phyloP scores from a whole-genome alignment of 768 basidiomycete species.

The Pulveroboletus sp. region DNA sequence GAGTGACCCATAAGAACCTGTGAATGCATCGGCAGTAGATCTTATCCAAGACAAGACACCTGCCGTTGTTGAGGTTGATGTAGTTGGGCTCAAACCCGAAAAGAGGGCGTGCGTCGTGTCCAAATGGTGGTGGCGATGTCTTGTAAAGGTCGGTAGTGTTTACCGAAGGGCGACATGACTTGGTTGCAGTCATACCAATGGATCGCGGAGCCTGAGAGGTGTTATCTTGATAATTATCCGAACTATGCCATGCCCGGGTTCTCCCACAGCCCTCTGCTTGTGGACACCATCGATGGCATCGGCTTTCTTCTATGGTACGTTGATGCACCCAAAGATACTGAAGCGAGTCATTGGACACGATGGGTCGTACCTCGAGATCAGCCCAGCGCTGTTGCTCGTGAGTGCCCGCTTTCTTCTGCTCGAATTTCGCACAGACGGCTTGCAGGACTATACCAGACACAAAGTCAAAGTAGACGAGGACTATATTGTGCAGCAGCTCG shows the following conservation, averaged over 20 bases:
- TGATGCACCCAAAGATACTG: constrained; percentile 85
- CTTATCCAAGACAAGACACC: neutral
- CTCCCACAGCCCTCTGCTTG: neutral
- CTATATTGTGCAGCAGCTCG: neutral
- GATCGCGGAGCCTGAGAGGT: neutral
- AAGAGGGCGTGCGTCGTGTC: constrained; percentile 51
- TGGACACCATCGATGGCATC: constrained; percentile 28
- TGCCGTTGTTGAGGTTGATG: constrained; percentile 66
- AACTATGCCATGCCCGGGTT: too few species aligned
- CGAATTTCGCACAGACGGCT: neutral
- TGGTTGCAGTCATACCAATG: constrained; percentile 4
- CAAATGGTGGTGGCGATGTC: constrained; percentile 45
- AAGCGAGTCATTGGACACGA: constrained; percentile 70
- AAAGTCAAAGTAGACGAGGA: constrained; percentile 54
- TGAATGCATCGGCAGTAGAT: neutral
- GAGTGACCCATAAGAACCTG: constrained; percentile 60
- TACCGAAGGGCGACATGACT: neutral
- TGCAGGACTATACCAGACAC: constrained; percentile 78
- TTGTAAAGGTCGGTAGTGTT: constrained; percentile 17
- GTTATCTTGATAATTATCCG: too few species aligned
- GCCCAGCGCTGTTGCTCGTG: constrained; percentile 74
- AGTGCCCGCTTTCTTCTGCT: constrained; percentile 19
- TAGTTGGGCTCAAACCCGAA: constrained; percentile 59
- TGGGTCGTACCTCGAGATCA: constrained; percentile 60
- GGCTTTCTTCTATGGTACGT: constrained; percentile 88